A percentile compares a stretch with the other conserved stretches of the same genome.
Conservation (phyloP, 2,329 filamentous ascomycete genomes). For the Pestalotiopsis fici region DNA sequence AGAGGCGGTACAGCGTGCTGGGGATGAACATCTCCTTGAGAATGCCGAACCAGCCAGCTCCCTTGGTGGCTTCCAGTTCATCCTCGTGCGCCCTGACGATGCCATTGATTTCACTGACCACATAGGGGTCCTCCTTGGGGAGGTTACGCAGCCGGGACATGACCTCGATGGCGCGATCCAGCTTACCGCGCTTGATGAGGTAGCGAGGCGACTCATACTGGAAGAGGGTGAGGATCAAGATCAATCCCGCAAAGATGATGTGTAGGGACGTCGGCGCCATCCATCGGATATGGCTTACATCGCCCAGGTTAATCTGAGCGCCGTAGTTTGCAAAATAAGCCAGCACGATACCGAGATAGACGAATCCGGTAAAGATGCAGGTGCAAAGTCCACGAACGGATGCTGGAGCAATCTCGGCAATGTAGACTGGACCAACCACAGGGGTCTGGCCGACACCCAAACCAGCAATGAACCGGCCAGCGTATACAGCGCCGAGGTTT, state of each 20-base stretch:
- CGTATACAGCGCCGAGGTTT: slow-evolving; percentile 59
- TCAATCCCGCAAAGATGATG: slow-evolving; percentile 74
- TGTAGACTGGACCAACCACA: slow-evolving; percentile 59
- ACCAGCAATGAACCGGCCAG: slow-evolving; percentile 65
- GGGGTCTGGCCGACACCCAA: slow-evolving; percentile 42
- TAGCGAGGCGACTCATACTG: slow-evolving; percentile 72
- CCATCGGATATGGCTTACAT: slow-evolving; percentile 51
- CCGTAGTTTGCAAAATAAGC: slow-evolving; percentile 78
- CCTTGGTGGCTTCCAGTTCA: slow-evolving; percentile 71
- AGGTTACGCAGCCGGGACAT: slow-evolving; percentile 63
- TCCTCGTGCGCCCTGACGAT: slow-evolving; percentile 69
- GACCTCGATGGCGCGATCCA: slow-evolving; percentile 57
- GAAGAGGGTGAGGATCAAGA: slow-evolving; percentile 69
- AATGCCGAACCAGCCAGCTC: slow-evolving; percentile 63
- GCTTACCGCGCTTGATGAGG: slow-evolving; percentile 64
- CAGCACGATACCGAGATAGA: slow-evolving; percentile 77
- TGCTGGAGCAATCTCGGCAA: slow-evolving; percentile 71
- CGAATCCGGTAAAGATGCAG: slow-evolving; percentile 68
- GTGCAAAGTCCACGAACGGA: slow-evolving; percentile 74
- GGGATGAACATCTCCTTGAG: slow-evolving; percentile 70
- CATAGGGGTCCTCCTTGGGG: slow-evolving; percentile 58
- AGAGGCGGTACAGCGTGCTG: slow-evolving; percentile 73
- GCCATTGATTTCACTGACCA: slow-evolving; percentile 60
- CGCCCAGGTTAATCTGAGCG: slow-evolving; percentile 48
- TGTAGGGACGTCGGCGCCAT: slow-evolving; percentile 72